Evolutionary conservation across 352 stramenopile species (phyloP).

Genomic region (Pythium coloratum): DNA sequence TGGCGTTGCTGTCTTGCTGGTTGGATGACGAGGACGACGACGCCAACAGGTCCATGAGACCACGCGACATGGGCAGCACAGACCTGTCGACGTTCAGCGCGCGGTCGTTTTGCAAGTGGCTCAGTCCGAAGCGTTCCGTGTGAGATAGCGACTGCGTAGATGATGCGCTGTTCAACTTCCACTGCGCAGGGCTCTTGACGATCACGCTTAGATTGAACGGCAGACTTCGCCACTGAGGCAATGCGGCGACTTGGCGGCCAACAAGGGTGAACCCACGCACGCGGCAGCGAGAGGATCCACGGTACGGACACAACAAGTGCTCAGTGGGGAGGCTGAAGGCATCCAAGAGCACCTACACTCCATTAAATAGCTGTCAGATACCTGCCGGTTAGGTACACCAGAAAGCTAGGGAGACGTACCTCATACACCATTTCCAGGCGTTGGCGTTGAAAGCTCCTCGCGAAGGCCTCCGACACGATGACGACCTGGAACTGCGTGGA

Average conservation of each 20-base stretch:
- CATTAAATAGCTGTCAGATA: background rate
- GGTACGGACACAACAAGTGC: background rate
- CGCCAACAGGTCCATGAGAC: slow-evolving; percentile 22
- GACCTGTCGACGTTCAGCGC: slow-evolving; percentile 36
- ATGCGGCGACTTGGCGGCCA: slow-evolving; percentile 32
- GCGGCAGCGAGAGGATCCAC: slow-evolving; percentile 9
- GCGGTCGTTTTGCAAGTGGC: slow-evolving; percentile 54
- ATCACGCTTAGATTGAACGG: slow-evolving; percentile 41
- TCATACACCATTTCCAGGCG: slow-evolving; percentile 51
- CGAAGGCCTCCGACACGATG: slow-evolving; percentile 55
- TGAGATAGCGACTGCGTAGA: slow-evolving; percentile 14
- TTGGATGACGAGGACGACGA: slow-evolving; percentile 27
- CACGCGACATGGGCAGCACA: slow-evolving; percentile 25
- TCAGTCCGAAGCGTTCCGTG: slow-evolving; percentile 56
- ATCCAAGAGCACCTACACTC: background rate
- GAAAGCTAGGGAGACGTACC: slow-evolving; percentile 1
- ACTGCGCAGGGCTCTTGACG: slow-evolving; percentile 52
- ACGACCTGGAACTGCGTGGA: slow-evolving; percentile 47
- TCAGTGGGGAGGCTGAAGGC: background rate
- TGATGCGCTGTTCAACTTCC: slow-evolving; percentile 15
- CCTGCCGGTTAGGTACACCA: background rate
- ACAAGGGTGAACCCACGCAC: slow-evolving; percentile 37
- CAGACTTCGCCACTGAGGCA: slow-evolving; percentile 49
- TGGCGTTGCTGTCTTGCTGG: slow-evolving; percentile 32
- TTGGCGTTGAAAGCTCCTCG: slow-evolving; percentile 43